Conservation (phyloP, 1,284 basidiomycete species). For the Golubevia pallescens region DNA sequence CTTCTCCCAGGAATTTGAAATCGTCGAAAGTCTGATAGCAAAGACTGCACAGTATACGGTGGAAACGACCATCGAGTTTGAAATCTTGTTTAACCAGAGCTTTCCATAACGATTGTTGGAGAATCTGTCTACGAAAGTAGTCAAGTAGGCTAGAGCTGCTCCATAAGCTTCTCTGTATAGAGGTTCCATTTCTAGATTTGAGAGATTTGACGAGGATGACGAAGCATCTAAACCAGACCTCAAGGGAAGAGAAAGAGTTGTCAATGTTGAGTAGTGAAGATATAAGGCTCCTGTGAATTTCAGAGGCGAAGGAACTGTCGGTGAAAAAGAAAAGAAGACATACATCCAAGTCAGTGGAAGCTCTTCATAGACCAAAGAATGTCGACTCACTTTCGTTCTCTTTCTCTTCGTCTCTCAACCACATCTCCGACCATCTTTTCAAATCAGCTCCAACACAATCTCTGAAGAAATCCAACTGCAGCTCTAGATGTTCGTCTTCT, state of each 20-base stretch:
- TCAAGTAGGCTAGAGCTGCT: slow-evolving; percentile 29
- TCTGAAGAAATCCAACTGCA: slow-evolving; percentile 25
- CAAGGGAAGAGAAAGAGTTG: slow-evolving; percentile 27
- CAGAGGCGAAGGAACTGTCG: slow-evolving; percentile 12
- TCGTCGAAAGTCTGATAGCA: neutral
- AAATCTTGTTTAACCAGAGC: slow-evolving; percentile 12
- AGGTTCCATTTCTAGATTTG: slow-evolving; percentile 9
- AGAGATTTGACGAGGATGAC: neutral
- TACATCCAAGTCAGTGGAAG: no score
- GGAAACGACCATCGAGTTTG: slow-evolving; percentile 18
- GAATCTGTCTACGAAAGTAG: slow-evolving; percentile 20
- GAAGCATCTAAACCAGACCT: slow-evolving; percentile 22
- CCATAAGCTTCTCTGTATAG: slow-evolving; percentile 27
- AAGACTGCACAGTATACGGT: slow-evolving; percentile 21
- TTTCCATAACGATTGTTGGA: slow-evolving; percentile 2
- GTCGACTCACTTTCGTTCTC: no score
- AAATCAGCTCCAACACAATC: slow-evolving; percentile 26
- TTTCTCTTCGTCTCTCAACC: slow-evolving; percentile 11
- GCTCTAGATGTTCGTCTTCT: slow-evolving; percentile 10
- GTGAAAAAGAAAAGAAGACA: neutral
- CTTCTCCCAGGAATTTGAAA: neutral
- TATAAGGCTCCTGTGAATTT: slow-evolving; percentile 20
- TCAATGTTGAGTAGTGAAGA: slow-evolving; percentile 27
- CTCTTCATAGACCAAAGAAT: no score
- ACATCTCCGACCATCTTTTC: slow-evolving; percentile 30